phyloP scores from a whole-genome alignment of 352 stramenopile genomes.

The Phytophthora nicotianae region DNA sequence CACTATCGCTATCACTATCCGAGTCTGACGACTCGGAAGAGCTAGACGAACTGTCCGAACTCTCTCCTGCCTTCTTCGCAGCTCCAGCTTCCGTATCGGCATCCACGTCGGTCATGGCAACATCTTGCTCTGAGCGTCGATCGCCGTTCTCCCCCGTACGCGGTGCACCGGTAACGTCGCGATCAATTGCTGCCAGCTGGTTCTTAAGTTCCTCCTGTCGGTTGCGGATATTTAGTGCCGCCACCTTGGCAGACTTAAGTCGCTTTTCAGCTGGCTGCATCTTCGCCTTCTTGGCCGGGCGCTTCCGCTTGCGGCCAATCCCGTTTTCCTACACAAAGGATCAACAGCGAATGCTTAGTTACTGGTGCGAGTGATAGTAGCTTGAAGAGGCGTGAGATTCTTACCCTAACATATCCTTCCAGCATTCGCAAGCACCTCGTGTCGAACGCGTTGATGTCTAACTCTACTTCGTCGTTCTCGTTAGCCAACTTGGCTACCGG shows the following conservation, averaged over 20 bases:
- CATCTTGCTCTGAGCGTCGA: slow-evolving; percentile 48
- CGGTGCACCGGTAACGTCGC: slow-evolving; percentile 24
- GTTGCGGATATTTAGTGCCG: slow-evolving; percentile 75
- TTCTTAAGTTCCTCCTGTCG: slow-evolving; percentile 81
- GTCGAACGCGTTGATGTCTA: slow-evolving; percentile 91
- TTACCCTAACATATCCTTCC: slow-evolving; percentile 89
- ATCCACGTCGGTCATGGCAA: slow-evolving; percentile 60
- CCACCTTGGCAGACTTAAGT: slow-evolving; percentile 83
- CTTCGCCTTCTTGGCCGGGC: slow-evolving; percentile 59
- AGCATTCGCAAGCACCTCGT: slow-evolving; percentile 88
- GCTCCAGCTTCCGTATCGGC: slow-evolving; percentile 38
- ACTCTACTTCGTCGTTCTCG: slow-evolving; percentile 87
- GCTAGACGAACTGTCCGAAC: slow-evolving; percentile 74
- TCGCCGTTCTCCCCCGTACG: slow-evolving; percentile 24
- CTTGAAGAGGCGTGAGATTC: slow-evolving; percentile 39
- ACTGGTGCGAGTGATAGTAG: slow-evolving; percentile 13
- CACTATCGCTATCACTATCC: slow-evolving; percentile 87
- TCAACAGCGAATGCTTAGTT: slow-evolving; percentile 23
- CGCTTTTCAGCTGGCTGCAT: slow-evolving; percentile 66
- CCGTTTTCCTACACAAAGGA: slow-evolving; percentile 69
- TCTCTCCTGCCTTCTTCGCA: slow-evolving; percentile 41
- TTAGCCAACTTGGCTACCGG: slow-evolving; percentile 85
- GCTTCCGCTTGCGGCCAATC: slow-evolving; percentile 88
- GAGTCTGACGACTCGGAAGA: slow-evolving; percentile 85
- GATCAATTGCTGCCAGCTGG: slow-evolving; percentile 78